Percentiles rank a stretch among this genome's conserved stretches.
Evolutionary conservation across 495 filamentous ascomycete genomes (phyloP).

Genomic region (Penicillium daleae): DNA sequence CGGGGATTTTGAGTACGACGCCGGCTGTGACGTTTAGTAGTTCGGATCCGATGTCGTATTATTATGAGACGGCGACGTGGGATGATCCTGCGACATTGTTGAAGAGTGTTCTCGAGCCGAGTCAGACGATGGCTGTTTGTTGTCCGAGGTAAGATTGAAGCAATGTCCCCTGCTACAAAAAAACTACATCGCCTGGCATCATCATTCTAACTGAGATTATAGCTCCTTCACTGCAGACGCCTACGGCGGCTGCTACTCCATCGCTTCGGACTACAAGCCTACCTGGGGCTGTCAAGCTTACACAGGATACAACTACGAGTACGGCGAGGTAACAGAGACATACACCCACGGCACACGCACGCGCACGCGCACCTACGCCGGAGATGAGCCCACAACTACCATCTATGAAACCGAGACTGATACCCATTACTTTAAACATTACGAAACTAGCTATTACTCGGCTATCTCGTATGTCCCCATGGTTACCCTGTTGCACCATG

Average conservation of each 20-base stretch:
- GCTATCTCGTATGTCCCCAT: constrained; percentile 12
- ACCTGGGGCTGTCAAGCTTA: background rate
- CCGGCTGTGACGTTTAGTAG: background rate
- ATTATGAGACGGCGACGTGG: background rate
- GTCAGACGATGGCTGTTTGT: constrained; percentile 12
- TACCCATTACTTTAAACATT: background rate
- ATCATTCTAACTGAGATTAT: background rate
- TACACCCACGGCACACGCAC: background rate
- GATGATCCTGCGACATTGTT: background rate
- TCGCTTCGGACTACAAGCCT: background rate
- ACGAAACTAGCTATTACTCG: background rate
- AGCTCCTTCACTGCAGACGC: background rate
- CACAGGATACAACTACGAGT: constrained; percentile 1
- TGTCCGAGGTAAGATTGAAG: constrained; percentile 2
- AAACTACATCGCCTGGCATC: background rate
- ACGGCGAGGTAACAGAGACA: background rate
- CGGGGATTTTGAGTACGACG: constrained; percentile 8
- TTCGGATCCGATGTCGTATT: background rate
- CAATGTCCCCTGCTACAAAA: background rate
- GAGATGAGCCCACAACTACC: background rate
- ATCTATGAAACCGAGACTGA: background rate
- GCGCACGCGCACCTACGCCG: background rate
- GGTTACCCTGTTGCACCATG: constrained; percentile 14
- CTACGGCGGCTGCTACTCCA: constrained; percentile 8
- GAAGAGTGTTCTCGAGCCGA: background rate